Evolutionary conservation across 2,329 filamentous ascomycete species (phyloP).

Genomic region (Hymenoscyphus salicellus): DNA sequence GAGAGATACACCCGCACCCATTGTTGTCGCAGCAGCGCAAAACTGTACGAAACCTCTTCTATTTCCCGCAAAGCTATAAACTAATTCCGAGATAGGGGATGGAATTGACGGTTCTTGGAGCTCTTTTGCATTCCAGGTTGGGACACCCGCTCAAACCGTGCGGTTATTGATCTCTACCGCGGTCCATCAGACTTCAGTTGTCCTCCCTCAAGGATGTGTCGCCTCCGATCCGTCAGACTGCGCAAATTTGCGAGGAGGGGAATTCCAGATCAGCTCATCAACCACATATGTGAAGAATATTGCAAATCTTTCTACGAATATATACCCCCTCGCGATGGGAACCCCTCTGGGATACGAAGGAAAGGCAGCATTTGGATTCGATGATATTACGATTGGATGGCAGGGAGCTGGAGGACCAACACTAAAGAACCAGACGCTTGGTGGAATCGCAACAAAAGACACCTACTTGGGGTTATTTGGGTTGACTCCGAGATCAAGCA

Average conservation of each 20-base stretch:
- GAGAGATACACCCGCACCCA: conserved; percentile 10
- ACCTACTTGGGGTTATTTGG: conserved; percentile 37
- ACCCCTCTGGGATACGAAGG: conserved; percentile 12
- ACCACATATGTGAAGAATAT: conserved; percentile 42
- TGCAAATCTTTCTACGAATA: conserved; percentile 37
- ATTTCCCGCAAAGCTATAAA: background rate
- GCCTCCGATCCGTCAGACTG: conserved; percentile 40
- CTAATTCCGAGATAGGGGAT: conserved; percentile 43
- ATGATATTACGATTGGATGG: conserved; percentile 16
- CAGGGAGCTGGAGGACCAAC: conserved; percentile 23
- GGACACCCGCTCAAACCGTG: conserved; percentile 50
- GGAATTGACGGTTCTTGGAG: conserved; percentile 71
- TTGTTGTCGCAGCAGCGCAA: conserved; percentile 14
- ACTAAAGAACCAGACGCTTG: conserved; percentile 17
- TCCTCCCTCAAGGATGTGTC: conserved; percentile 54
- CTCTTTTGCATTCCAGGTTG: conserved; percentile 58
- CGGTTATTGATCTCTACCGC: conserved; percentile 61
- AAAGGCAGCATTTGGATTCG: conserved; percentile 16
- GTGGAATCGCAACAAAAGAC: conserved; percentile 14
- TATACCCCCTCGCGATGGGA: conserved; percentile 20
- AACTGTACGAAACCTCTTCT: conserved; percentile 6
- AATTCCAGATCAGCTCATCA: conserved; percentile 54
- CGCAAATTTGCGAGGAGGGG: conserved; percentile 57
- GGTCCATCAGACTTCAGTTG: conserved; percentile 66
- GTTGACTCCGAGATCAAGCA: conserved; percentile 39